Conservation (phyloP, 495 filamentous ascomycete genomes). For the Friedmanniomyces simplex region DNA sequence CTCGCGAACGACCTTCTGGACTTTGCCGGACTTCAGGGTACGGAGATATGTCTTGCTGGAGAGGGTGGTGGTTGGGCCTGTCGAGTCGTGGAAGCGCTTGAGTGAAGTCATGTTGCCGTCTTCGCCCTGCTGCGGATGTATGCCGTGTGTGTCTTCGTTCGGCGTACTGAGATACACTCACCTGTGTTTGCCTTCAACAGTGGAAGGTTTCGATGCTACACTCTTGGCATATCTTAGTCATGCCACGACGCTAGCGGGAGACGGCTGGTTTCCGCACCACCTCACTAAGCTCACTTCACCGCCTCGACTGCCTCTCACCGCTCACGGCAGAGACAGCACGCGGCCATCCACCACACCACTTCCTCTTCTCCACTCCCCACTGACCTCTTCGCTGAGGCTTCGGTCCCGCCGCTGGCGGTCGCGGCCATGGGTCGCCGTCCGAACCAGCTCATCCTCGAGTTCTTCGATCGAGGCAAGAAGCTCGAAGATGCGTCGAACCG, state of each 20-base stretch:
- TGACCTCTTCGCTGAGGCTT: conserved; percentile 7
- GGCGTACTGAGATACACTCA: neutral
- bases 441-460: conserved; percentile 70
- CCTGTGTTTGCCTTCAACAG: neutral
- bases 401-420: neutral
- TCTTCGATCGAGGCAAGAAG: conserved; percentile 73
- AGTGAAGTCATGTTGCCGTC: conserved; percentile 64
- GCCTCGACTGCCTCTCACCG: neutral
- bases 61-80: conserved; percentile 63
- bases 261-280: neutral
- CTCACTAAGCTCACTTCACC: neutral
- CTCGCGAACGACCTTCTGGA: conserved; percentile 96
- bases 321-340: neutral
- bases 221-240: no score
- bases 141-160: neutral
- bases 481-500: conserved; percentile 76
- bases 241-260: no score
- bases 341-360: neutral
- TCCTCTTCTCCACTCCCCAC: neutral
- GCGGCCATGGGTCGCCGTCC: conserved; percentile 65
- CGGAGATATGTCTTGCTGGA: conserved; percentile 88
- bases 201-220: neutral
- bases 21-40: conserved; percentile 88
- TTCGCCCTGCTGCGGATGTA: neutral
- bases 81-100: conserved; percentile 59